Evolutionary conservation across 371 early-diverging fungal species (phyloP), one percentile per base, ranked within the genome.

Genomic region (Thermomucor indicae-seudaticae): DNA sequence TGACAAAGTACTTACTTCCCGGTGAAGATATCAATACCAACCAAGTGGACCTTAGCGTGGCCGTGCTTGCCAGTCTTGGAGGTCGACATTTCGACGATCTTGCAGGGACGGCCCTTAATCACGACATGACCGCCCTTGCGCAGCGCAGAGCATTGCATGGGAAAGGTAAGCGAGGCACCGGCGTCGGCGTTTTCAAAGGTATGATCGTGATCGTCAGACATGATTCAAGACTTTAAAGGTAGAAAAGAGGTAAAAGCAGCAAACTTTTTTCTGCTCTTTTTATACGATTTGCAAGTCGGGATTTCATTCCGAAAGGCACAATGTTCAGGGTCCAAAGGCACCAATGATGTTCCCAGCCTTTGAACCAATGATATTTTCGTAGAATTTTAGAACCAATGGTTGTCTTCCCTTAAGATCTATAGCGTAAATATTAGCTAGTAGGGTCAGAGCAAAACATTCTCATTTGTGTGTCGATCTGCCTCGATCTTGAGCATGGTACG

Each of bases 51-150:
- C 93, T 97, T 97, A 79, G 98, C 98, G 90, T 97, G 98, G 60
- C 98, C 98, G 93, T 98, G 98, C 95, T 98, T 98, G 73, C 98
- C 91, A 56, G 91, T 91, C 86, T 91, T 92, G 79, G 92, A 91
- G 74, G 92, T 92, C 53, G 90, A 88, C 93, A 92, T 91, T 68
- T 97, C 97, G 49, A 97, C 90, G 56, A 98, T 96, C 92, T 97
- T 98, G 88, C 98, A 98, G 67, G 98, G 97, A 64, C 97, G 93
- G 51, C 92, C 92, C 90, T 96, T 98, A 78, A 98, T 90, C 60
- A 92, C 87, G 58, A 98, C 98, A 81, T 89, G 88, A 29, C 96
- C 98, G 86, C 89, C 89, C 92, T 97, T 98, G 78, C 98, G 90
- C 60, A 98, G 91, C 55, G 96, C 95, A 74, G 97, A 97, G 82